Percentiles rank a stretch among this genome's conserved stretches.
Evolutionary conservation across 352 stramenopile genomes (phyloP).

Genomic region (Phytophthora fragariaefolia): DNA sequence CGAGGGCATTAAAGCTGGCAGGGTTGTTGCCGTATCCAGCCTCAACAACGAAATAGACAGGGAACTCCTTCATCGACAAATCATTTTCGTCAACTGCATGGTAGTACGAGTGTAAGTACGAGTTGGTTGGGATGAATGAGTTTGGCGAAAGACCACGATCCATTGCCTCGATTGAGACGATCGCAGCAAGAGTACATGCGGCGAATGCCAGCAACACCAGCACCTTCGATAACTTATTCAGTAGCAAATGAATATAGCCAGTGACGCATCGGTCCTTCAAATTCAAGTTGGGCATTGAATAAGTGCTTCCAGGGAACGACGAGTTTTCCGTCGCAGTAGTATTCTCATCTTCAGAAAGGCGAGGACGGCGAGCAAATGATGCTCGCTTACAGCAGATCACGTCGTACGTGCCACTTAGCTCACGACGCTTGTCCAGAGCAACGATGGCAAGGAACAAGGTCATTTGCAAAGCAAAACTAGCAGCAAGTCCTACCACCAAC

Average conservation of each 20-base stretch:
- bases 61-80: conserved; percentile 47
- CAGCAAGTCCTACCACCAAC: conserved; percentile 44
- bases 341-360: conserved; percentile 40
- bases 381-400: conserved; percentile 58
- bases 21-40: conserved; percentile 61
- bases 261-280: conserved; percentile 52
- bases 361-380: conserved; percentile 24
- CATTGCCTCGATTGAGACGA: conserved; percentile 58
- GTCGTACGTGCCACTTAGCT: conserved; percentile 65
- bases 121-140: conserved; percentile 63
- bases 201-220: conserved; percentile 63
- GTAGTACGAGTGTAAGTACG: conserved; percentile 67
- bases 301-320: conserved; percentile 37
- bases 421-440: conserved; percentile 72
- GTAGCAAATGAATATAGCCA: conserved; percentile 51
- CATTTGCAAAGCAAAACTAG: conserved; percentile 72
- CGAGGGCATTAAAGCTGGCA: conserved; percentile 33
- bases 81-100: conserved; percentile 53
- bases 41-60: conserved; percentile 80
- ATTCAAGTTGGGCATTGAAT: conserved; percentile 29
- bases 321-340: conserved; percentile 38
- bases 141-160: conserved; percentile 57
- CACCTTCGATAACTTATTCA: conserved; percentile 58
- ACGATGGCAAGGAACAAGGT: conserved; percentile 71
- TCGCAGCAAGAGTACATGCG: conserved; percentile 51